A percentile compares a stretch with the other conserved stretches of the same genome.
Evolutionary conservation across 305 asterid species (phyloP).

Genomic region (Fraxinus ornus): DNA sequence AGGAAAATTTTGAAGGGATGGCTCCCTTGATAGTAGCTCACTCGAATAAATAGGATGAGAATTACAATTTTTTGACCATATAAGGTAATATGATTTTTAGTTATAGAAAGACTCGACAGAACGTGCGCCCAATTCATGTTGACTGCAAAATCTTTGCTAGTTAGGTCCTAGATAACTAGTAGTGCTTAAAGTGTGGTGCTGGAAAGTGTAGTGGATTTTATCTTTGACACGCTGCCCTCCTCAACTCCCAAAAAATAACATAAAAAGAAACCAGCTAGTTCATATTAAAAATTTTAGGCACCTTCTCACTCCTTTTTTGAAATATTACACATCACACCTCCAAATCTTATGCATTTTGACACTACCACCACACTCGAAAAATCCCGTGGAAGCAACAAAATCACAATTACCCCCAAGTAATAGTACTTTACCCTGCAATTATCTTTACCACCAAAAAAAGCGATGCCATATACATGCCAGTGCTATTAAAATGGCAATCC

Average conservation of each 20-base stretch:
- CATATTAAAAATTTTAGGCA: not conserved
- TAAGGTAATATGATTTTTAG: not conserved
- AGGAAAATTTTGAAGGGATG: not conserved
- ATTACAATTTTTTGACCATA: not conserved
- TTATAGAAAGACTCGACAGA: not conserved
- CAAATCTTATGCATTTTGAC: not conserved
- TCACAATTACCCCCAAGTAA: not conserved
- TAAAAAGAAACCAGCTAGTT: not conserved
- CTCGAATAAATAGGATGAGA: not conserved
- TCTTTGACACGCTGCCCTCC: not conserved
- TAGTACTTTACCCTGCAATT: not conserved
- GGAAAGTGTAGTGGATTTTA: not conserved
- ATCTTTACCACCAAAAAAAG: slow-evolving; percentile 34
- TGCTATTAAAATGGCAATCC: not conserved
- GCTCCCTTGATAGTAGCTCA: not conserved
- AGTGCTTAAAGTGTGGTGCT: not conserved
- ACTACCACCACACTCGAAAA: not conserved
- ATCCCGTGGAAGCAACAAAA: not conserved
- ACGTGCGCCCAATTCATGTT: not conserved
- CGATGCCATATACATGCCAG: not conserved
- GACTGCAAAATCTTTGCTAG: not conserved
- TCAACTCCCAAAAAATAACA: not conserved
- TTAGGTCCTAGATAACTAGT: not conserved
- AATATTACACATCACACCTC: not conserved
- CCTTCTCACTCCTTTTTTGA: not conserved